Base-by-base conservation (phyloP, 371 early-diverging fungal species). In the Mucor racemosus region DNA sequence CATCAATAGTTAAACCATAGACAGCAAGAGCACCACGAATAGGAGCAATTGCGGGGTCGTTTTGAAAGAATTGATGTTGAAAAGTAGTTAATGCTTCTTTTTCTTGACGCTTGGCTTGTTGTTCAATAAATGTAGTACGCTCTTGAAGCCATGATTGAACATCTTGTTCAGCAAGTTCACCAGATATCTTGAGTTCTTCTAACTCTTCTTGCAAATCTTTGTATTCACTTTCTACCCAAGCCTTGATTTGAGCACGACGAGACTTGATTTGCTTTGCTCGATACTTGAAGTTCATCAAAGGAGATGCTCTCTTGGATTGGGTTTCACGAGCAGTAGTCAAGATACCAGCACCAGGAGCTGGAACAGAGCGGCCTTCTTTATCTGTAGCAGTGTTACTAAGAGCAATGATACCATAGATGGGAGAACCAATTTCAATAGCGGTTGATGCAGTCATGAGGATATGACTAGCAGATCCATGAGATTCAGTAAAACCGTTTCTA, bases 261-360 rank as follows among this genome's bases (percentile, higher is more conserved):
- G 86, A 80, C 61, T 85, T 85, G 56, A 97, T 84, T 84, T 96
- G 97, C 65, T 90, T 89, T 58, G 88, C 84, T 75, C 98, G 95
- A 85, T 97, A 97, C 67, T 93, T 89, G 76, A 97, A 86, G 85
- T 91, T 89, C 71, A 97, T 82, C 69, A 95, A 77, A 44, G 94
- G 97, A 38, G 91, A 91, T 10, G 83, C 72, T 76, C 86, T 81
- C 76, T 87, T 86, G 68, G 79, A 67, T 53, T 82, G 65, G 42
- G 71, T 73, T 78, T 97, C 97, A 64, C 95, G 91, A 69, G 97
- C 97, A 35, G 97, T 95, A 48, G 98, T 96, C 69, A 97, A 80
- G 60, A 97, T 91, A 84, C 97, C 97, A 74, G 96, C 94, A 68
- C 97, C 97, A 67, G 98, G 98, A 60, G 97, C 97, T 34, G 97